These are phyloP conservation scores for Fusarium sambucinum DNA, from an alignment of 2,329 filamentous ascomycete genomes.

Conservation along the genomic window DNA sequence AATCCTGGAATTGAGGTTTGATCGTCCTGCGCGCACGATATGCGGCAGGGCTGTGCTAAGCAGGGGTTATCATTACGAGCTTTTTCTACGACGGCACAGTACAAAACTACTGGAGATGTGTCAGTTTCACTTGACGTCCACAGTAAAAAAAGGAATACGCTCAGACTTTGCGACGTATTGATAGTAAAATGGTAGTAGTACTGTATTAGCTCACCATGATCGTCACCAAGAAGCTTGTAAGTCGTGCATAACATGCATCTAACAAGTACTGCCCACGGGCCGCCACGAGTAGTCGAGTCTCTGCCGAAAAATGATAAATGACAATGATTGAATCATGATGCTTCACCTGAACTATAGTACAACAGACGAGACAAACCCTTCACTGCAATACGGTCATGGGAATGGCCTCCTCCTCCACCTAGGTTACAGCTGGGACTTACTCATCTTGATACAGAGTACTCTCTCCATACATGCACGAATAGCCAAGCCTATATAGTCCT, in stretches of 20 bases:
- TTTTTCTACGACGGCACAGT: not conserved
- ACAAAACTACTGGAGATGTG: not conserved
- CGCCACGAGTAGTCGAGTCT: not conserved
- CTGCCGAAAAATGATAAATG: slow-evolving; percentile 31
- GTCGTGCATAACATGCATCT: not conserved
- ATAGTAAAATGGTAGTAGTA: not conserved
- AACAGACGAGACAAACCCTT: slow-evolving; percentile 10
- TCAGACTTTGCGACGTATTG: slow-evolving; percentile 2
- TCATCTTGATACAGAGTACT: not conserved
- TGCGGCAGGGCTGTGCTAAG: slow-evolving; percentile 11
- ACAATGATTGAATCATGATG: slow-evolving; percentile 9
- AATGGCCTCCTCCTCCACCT: slow-evolving; percentile 7
- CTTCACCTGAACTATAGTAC: slow-evolving; percentile 10
- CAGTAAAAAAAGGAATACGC: slow-evolving; percentile 1
- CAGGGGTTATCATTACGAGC: slow-evolving; percentile 17
- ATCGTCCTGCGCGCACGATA: slow-evolving; percentile 15
- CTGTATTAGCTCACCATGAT: too few species aligned
- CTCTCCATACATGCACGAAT: not conserved
- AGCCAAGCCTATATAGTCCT: not conserved
- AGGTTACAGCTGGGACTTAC: not conserved
- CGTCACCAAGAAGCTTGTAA: too few species aligned
- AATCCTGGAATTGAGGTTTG: slow-evolving; percentile 1
- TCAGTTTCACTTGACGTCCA: not conserved
- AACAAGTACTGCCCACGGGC: slow-evolving; percentile 1
- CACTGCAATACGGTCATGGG: slow-evolving; percentile 27